Conservation (phyloP, 257 asterid genomes). For the Ilex aquifolium region DNA sequence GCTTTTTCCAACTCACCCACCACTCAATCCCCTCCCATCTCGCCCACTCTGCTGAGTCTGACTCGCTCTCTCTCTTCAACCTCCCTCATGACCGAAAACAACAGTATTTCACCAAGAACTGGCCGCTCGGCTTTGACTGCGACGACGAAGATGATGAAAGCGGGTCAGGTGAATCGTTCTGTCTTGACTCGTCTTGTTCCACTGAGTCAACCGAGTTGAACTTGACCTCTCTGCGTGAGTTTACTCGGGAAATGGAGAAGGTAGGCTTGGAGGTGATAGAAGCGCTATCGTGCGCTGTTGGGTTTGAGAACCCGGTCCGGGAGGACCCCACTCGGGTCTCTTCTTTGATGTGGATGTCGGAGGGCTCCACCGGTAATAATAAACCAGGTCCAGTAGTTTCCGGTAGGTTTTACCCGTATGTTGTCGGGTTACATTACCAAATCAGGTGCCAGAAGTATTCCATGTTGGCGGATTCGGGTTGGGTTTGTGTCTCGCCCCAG, state of each 20-base stretch:
- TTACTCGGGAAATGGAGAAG: slow-evolving; percentile 45
- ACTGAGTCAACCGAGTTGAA: slow-evolving; percentile 29
- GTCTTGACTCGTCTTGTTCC: slow-evolving; percentile 37
- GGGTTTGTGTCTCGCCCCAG: slow-evolving; percentile 43
- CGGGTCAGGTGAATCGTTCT: slow-evolving; percentile 35
- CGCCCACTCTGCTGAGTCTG: slow-evolving; percentile 40
- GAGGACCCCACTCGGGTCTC: slow-evolving; percentile 23
- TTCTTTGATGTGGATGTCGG: slow-evolving; percentile 58
- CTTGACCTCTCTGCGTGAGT: slow-evolving; percentile 35
- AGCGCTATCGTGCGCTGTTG: slow-evolving; percentile 40
- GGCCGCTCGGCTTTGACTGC: slow-evolving; percentile 66
- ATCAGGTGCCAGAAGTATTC: slow-evolving; percentile 28
- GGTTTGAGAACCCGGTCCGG: slow-evolving; percentile 44
- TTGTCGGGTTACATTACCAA: slow-evolving; percentile 51
- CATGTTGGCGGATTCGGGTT: slow-evolving; percentile 58
- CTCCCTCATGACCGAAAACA: slow-evolving; percentile 31
- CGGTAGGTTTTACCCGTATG: slow-evolving; percentile 68
- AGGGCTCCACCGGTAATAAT: slow-evolving; percentile 11
- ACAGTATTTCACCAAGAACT: slow-evolving; percentile 37
- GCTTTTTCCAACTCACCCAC: slow-evolving; percentile 63
- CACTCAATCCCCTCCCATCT: slow-evolving; percentile 44
- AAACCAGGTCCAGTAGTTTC: slow-evolving; percentile 9
- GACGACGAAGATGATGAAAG: slow-evolving; percentile 15
- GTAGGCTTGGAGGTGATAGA: slow-evolving; percentile 44
- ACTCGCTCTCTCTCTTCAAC: slow-evolving; percentile 27